Evolutionary conservation across 2,329 filamentous ascomycete species (phyloP).

Genomic region (Arthrobotrys musiformis): DNA sequence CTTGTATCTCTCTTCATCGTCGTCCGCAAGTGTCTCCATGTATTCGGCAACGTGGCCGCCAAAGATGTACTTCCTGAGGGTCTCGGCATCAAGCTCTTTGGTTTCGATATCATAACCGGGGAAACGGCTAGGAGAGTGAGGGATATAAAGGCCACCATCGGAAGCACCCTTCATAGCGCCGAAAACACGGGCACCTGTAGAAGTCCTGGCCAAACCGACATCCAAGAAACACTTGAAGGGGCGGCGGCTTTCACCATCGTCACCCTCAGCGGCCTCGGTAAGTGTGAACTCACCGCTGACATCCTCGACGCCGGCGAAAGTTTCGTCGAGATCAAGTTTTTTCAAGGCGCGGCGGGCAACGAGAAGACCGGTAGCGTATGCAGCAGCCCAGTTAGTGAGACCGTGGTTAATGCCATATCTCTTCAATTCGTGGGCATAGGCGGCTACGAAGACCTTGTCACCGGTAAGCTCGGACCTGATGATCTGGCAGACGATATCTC

Average conservation of each 20-base stretch:
- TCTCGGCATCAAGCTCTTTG: conserved; percentile 98
- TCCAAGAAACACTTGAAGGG: conserved; percentile 99
- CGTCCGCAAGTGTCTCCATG: conserved; percentile 99
- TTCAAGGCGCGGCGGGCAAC: conserved; percentile 94
- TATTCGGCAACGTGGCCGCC: conserved; percentile 99
- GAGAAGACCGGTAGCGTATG: conserved; percentile 95
- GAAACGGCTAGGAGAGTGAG: conserved; percentile 99
- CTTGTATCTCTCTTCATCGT: conserved; percentile 99
- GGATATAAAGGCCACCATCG: conserved; percentile 94
- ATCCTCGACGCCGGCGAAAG: conserved; percentile 96
- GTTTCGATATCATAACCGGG: conserved; percentile 96
- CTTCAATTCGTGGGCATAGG: conserved; percentile 97
- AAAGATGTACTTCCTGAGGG: conserved; percentile 99
- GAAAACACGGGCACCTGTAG: conserved; percentile 98
- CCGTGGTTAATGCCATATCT: conserved; percentile 98
- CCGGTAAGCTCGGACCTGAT: conserved; percentile 94
- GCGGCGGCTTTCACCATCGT: conserved; percentile 86
- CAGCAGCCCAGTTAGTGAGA: conserved; percentile 99
- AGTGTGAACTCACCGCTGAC: conserved; percentile 93
- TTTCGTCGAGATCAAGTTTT: conserved; percentile 95
- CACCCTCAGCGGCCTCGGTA: conserved; percentile 91
- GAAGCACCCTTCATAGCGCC: conserved; percentile 99
- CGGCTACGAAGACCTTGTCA: conserved; percentile 93
- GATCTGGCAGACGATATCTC: conserved; percentile 94
- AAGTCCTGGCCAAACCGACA: conserved; percentile 95